A percentile compares a stretch with the other conserved stretches of the same genome.
These are phyloP conservation scores for Vickermania ingenoplastis DNA, from an alignment of 208 protist species.

Conservation along the genomic window DNA sequence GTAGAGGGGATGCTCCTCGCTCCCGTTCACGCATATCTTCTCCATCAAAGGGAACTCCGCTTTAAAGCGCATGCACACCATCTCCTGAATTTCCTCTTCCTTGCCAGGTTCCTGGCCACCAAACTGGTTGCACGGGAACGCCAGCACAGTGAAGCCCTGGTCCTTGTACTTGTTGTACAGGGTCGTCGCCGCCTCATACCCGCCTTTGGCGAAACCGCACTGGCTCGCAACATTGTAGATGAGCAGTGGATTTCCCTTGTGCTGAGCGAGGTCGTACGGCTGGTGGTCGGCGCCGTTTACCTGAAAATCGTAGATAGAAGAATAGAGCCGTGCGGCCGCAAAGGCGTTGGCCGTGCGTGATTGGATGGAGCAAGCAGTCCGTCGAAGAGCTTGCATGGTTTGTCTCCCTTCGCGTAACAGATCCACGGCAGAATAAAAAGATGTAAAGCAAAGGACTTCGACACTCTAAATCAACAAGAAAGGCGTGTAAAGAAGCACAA, in stretches of 20 bases:
- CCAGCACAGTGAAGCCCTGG: conserved; percentile 80
- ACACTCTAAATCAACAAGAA: no score
- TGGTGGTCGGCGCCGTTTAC: conserved; percentile 53
- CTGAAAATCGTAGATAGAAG: conserved; percentile 75
- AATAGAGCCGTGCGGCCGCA: no score
- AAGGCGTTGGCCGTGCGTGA: no score
- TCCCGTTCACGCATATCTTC: conserved; percentile 88
- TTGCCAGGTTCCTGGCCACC: conserved; percentile 73
- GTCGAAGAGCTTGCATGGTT: no score
- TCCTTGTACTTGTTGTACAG: conserved; percentile 56
- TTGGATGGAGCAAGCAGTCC: no score
- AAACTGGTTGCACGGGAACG: conserved; percentile 92
- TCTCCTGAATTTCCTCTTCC: conserved; percentile 42
- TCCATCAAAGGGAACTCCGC: conserved; percentile 80
- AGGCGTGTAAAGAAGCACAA: no score
- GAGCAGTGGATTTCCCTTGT: conserved; percentile 83
- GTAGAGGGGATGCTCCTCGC: conserved; percentile 69
- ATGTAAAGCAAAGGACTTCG: no score
- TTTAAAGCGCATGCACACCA: conserved; percentile 57
- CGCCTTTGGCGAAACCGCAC: conserved; percentile 76
- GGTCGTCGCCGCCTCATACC: conserved; percentile 3
- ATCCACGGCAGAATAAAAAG: no score
- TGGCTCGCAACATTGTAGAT: conserved; percentile 90
- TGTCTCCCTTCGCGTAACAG: no score
- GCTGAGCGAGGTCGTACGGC: conserved; percentile 77